Evolutionary conservation across 495 filamentous ascomycete genomes (phyloP).

Genomic region (Aspergillus diversus): DNA sequence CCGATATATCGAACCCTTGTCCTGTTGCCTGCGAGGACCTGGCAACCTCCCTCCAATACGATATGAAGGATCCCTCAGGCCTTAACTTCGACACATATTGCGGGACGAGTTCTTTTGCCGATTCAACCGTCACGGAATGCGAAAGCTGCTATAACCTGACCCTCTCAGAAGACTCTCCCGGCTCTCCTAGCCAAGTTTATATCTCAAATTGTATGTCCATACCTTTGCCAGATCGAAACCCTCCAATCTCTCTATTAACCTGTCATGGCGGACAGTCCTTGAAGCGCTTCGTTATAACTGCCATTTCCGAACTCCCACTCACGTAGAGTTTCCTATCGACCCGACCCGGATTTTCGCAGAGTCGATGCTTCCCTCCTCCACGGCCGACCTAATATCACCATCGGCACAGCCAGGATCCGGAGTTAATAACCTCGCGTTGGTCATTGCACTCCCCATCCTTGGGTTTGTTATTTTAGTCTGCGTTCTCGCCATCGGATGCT

Average conservation of each 20-base stretch:
- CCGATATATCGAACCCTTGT: conserved; percentile 47
- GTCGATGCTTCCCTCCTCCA: conserved; percentile 42
- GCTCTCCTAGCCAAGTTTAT: conserved; percentile 40
- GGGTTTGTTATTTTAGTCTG: conserved; percentile 19
- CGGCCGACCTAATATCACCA: conserved; percentile 30
- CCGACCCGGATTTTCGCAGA: conserved; percentile 50
- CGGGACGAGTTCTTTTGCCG: conserved; percentile 39
- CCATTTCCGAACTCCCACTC: conserved; percentile 41
- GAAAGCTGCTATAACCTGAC: conserved; percentile 51
- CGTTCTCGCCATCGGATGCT: conserved; percentile 17
- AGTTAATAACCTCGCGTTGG: conserved; percentile 44
- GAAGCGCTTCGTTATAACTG: conserved; percentile 55
- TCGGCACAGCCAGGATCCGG: conserved; percentile 24
- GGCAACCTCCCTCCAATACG: conserved; percentile 37
- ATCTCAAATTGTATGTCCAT: conserved; percentile 53
- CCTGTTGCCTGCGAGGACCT: conserved; percentile 45
- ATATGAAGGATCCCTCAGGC: conserved; percentile 33
- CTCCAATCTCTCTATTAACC: neutral
- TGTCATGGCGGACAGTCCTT: conserved; percentile 39
- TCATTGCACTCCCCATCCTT: conserved; percentile 51
- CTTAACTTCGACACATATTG: conserved; percentile 41
- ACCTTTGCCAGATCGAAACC: neutral
- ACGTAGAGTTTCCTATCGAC: conserved; percentile 42
- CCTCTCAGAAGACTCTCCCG: neutral
- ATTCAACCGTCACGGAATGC: conserved; percentile 46